Evolutionary conservation across 2,329 filamentous ascomycete genomes (phyloP), one percentile per base, ranked within the genome.

Genomic region (Ophiostoma sp.): DNA sequence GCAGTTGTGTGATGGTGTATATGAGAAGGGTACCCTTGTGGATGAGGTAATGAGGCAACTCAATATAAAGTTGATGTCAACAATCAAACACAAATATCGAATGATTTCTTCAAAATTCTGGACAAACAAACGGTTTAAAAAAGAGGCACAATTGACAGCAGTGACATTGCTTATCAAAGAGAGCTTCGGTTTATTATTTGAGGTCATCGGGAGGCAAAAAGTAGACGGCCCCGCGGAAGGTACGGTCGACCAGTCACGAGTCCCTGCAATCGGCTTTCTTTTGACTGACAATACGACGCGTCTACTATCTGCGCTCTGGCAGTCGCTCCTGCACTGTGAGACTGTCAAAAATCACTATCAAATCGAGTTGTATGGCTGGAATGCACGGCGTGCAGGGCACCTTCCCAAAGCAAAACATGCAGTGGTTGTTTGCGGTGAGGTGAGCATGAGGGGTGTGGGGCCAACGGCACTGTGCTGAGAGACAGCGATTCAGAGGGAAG

Each of bases 391-490:
- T 8, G 17, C 19, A 55, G 22, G 19, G 31, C 66, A 70, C 68
- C 68, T 59, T 70, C 68, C 68, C 57, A 55, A 70, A 28, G 33
- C 50, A 50, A 61, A 11, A n/a, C 15, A 17, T 39, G 31, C 31
- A 22, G n/a, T 22, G 19, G 50, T 55, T 17, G 50, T 55, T 48
- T 55, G 50, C 25, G 50, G 50, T 28, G 50, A 55, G 50, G 50
- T 28, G 50, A 55, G 50, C n/a, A 55, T 12, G 50, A 22, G 25
- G 25, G 50, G 50, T 55, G 50, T 55, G 50, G 50, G 50, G 22
- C 50, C 11, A 55, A 28, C 36, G n/a, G 36, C 57, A 36, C 61
- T 28, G 3, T 12, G 17, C 36, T 33, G 36, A 28, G 31, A 48
- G 3, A 6, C 19, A 42, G 28, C 11, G 36, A 12, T 5, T 31